These are phyloP conservation scores for Arabidopsis arenosa DNA, from an alignment of 345 rosid genomes.

Conservation along the genomic window DNA sequence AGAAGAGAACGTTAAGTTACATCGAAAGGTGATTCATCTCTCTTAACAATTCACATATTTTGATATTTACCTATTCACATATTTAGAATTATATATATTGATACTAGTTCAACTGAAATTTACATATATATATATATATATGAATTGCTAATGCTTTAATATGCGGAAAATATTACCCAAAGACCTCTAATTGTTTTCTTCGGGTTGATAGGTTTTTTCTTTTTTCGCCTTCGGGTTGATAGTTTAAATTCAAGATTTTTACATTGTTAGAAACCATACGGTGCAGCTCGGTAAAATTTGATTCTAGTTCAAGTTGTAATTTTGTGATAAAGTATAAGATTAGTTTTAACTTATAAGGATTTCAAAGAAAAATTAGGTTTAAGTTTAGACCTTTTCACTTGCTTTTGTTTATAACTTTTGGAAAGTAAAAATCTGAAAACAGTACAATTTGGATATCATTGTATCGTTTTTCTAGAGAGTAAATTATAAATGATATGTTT, in stretches of 20 bases:
- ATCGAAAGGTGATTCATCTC: slow-evolving; percentile 38
- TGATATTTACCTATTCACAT: neutral
- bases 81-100: neutral
- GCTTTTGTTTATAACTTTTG: neutral
- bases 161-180: neutral
- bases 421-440: neutral
- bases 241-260: neutral
- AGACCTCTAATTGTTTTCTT: neutral
- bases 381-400: neutral
- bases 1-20: slow-evolving; percentile 39
- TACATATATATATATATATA: neutral
- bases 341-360: neutral
- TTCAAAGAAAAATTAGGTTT: neutral
- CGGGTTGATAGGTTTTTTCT: too few relatives aligned
- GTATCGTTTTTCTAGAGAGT: neutral
- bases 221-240: too few relatives aligned
- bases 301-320: neutral
- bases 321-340: neutral
- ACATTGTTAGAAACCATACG: neutral
- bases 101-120: neutral
- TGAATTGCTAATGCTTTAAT: neutral
- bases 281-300: neutral
- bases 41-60: neutral
- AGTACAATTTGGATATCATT: neutral
- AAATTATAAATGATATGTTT: neutral